A percentile compares a stretch with the other conserved stretches of the same genome.
Evolutionary conservation across 352 stramenopile genomes (phyloP).

Genomic region (Aphanomyces astaci): DNA sequence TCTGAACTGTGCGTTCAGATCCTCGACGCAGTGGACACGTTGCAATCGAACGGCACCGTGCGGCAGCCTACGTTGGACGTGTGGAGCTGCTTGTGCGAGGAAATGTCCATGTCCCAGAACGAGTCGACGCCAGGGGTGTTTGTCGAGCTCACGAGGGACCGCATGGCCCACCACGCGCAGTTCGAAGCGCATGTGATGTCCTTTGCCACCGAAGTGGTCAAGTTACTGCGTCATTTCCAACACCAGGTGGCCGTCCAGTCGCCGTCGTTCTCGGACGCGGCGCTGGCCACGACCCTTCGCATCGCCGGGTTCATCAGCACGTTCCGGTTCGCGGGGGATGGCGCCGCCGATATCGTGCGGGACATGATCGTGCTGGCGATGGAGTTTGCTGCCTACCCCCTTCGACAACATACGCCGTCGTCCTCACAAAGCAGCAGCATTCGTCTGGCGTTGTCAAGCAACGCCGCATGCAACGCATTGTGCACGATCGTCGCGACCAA

Average conservation of each 20-base stretch:
- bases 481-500: slow-evolving; percentile 5
- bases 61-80: slow-evolving; percentile 1
- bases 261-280: background rate
- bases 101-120: slow-evolving; percentile 10
- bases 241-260: background rate
- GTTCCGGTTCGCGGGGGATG: background rate
- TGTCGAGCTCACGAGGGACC: slow-evolving; percentile 5
- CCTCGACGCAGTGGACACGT: background rate
- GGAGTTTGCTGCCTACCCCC: slow-evolving; percentile 4
- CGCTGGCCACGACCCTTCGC: background rate
- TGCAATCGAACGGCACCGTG: background rate
- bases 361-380: background rate
- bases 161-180: background rate
- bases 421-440: too few species aligned
- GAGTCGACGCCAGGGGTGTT: slow-evolving; percentile 10
- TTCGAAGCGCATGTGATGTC: background rate
- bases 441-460: background rate
- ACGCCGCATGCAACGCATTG: slow-evolving; percentile 6
- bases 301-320: slow-evolving; percentile 10
- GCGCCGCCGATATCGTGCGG: background rate
- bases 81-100: slow-evolving; percentile 6
- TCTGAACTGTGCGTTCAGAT: background rate
- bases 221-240: background rate
- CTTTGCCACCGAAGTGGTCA: background rate
- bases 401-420: background rate